Conservation (phyloP, 2,329 filamentous ascomycete species). For the Botrytis hyacinthi region DNA sequence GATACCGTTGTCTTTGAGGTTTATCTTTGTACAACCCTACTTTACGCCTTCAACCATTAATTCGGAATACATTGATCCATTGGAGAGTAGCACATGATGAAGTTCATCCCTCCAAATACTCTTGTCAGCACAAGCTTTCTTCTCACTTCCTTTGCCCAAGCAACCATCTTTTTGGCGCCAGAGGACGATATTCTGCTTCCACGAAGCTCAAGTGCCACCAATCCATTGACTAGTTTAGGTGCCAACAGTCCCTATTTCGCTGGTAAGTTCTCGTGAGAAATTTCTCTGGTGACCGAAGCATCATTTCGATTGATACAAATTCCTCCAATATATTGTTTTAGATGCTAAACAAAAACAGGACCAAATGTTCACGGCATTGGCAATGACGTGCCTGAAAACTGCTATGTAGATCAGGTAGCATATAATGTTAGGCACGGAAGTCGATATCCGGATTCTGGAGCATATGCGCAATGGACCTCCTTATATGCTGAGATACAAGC, state of each 20-base stretch:
- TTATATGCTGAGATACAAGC: conserved; percentile 48
- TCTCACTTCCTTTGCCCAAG: not conserved
- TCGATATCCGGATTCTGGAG: conserved; percentile 59
- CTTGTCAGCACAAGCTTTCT: not conserved
- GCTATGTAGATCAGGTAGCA: conserved; percentile 58
- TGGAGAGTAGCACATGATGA: not conserved
- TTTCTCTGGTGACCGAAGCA: no score
- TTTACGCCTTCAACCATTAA: not conserved
- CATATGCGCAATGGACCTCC: conserved; percentile 54
- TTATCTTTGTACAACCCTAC: not conserved
- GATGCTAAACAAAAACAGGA: not conserved
- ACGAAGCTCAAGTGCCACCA: not conserved
- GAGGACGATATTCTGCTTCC: conserved; percentile 12
- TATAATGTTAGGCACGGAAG: conserved; percentile 62
- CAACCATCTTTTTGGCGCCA: not conserved
- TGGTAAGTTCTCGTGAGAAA: not conserved
- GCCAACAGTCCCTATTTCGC: conserved; percentile 18
- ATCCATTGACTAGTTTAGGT: not conserved
- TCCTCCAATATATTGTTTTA: no score
- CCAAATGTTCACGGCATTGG: conserved; percentile 54
- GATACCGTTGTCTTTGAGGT: no score
- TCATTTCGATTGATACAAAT: not conserved
- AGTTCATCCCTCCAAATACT: no score
- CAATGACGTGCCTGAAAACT: conserved; percentile 53
- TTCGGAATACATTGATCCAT: not conserved